Evolutionary conservation across 305 asterid species (phyloP).

Genomic region (Salvia sclarea): DNA sequence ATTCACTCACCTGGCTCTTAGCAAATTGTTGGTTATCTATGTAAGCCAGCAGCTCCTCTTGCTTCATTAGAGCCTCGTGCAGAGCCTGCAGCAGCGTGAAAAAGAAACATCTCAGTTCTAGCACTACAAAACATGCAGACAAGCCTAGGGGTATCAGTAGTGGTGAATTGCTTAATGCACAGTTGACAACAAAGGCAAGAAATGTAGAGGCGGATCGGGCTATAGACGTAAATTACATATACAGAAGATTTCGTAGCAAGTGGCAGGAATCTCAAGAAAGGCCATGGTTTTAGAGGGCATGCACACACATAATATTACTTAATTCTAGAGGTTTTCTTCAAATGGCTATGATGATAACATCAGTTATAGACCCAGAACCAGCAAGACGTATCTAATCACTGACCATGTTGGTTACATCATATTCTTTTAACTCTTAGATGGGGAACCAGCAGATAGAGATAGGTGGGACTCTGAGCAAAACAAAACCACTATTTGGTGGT

Average conservation of each 20-base stretch:
- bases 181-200: background rate
- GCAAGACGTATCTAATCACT: background rate
- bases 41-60: slow-evolving; percentile 95
- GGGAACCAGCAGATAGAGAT: background rate
- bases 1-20: slow-evolving; percentile 57
- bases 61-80: slow-evolving; percentile 96
- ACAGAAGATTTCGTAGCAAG: background rate
- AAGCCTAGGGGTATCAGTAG: background rate
- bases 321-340: background rate
- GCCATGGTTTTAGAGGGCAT: background rate
- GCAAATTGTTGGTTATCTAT: slow-evolving; percentile 80
- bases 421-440: background rate
- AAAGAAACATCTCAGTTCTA: slow-evolving; percentile 13
- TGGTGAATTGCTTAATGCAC: background rate
- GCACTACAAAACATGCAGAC: background rate
- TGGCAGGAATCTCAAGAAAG: background rate
- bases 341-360: too few species aligned
- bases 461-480: slow-evolving; percentile 7
- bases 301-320: background rate
- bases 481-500: background rate
- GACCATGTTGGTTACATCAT: background rate
- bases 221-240: too few species aligned
- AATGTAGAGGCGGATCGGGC: background rate
- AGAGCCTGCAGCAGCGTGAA: slow-evolving; percentile 59
- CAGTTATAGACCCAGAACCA: too few species aligned